Evolutionary conservation across 208 protist genomes (phyloP).

Genomic region (Leishmania arabica): DNA sequence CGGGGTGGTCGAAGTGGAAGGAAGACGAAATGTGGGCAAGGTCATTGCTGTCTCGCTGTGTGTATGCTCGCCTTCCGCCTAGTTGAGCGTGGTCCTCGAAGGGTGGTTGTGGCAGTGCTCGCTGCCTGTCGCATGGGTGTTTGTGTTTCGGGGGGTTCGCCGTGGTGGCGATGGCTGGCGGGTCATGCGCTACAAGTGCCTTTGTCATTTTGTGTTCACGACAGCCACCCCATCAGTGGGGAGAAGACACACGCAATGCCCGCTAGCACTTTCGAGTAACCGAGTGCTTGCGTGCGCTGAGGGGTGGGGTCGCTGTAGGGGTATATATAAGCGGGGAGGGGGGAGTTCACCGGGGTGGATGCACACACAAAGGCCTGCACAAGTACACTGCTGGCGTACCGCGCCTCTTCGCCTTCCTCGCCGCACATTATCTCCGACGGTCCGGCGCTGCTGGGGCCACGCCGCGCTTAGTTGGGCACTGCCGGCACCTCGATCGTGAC

Average conservation of each 20-base stretch:
- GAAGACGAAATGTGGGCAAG: not conserved
- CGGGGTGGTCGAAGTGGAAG: not conserved
- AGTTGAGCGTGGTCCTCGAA: not conserved
- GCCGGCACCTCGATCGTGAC: constrained; percentile 39
- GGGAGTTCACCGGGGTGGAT: not conserved
- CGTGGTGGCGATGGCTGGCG: not conserved
- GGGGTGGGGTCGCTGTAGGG: no score
- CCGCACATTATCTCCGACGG: not conserved
- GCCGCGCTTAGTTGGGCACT: not conserved
- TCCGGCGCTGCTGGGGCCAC: not conserved
- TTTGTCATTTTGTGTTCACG: not conserved
- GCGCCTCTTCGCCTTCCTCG: not conserved
- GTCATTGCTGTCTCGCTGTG: not conserved
- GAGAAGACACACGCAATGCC: not conserved
- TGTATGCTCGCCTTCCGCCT: not conserved
- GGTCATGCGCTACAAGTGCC: not conserved
- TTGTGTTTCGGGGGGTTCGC: not conserved
- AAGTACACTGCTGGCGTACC: not conserved
- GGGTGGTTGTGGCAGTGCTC: not conserved
- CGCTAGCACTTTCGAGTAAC: not conserved
- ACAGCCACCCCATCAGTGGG: not conserved
- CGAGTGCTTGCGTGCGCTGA: not conserved
- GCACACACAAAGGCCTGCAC: not conserved
- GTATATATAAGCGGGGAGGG: no score
- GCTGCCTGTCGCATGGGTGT: not conserved